Conservation (phyloP, 208 protist species). For the Leishmania braziliensis region DNA sequence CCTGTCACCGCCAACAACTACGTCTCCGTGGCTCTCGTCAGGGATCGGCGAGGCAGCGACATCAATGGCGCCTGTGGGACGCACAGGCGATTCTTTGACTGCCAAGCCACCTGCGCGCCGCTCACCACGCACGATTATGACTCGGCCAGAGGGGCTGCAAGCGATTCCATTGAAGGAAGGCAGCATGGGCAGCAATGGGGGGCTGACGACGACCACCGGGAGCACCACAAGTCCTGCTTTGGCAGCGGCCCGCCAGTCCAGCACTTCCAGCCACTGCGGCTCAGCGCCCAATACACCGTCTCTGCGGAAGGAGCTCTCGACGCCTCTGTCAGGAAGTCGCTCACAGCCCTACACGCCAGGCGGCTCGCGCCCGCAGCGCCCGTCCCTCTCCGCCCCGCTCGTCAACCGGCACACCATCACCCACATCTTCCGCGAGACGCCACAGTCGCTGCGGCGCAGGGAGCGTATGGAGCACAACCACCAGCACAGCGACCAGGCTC, state of each 20-base stretch:
- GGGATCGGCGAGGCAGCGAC: slow-evolving; percentile 12
- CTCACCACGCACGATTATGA: neutral
- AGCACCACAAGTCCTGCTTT: slow-evolving; percentile 19
- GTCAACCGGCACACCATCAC: slow-evolving; percentile 49
- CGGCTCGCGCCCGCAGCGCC: slow-evolving; percentile 33
- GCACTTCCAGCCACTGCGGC: slow-evolving; percentile 19
- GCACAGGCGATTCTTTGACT: slow-evolving; percentile 2
- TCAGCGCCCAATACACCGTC: slow-evolving; percentile 33
- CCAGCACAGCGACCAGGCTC: slow-evolving; percentile 16
- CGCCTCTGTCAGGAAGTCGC: slow-evolving; percentile 21
- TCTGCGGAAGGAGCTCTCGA: slow-evolving; percentile 27
- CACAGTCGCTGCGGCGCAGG: slow-evolving; percentile 41
- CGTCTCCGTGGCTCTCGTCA: slow-evolving; percentile 21
- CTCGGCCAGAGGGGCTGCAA: slow-evolving; percentile 11
- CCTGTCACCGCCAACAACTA: slow-evolving; percentile 1
- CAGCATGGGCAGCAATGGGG: slow-evolving; percentile 26
- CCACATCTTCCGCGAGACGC: slow-evolving; percentile 58
- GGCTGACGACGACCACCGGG: slow-evolving; percentile 24
- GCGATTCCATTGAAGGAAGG: slow-evolving; percentile 24
- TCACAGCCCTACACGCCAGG: slow-evolving; percentile 28
- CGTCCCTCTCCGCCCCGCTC: slow-evolving; percentile 36
- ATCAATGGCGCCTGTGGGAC: slow-evolving; percentile 7
- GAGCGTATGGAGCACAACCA: slow-evolving; percentile 40
- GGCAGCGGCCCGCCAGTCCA: slow-evolving; percentile 13
- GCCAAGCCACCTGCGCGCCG: slow-evolving; percentile 8